phyloP scores from a whole-genome alignment of 371 early-diverging fungal species.

The Smittium mucronatum region DNA sequence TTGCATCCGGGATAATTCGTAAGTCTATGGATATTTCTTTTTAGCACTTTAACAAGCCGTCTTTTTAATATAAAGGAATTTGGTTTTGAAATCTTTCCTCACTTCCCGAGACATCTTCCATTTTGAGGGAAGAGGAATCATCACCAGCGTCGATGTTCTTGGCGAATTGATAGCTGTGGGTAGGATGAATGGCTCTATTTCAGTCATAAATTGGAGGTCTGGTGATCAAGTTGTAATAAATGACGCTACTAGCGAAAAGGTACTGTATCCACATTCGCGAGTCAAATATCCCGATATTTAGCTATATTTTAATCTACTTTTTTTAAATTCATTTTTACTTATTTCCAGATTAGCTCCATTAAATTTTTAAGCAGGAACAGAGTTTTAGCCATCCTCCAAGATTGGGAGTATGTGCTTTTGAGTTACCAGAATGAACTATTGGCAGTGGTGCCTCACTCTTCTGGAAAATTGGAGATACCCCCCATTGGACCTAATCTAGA shows the following conservation, averaged over 20 bases:
- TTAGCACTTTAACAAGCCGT: background rate
- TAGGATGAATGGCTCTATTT: conserved; percentile 9
- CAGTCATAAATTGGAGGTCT: conserved; percentile 7
- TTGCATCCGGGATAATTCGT: background rate
- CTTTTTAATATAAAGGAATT: background rate
- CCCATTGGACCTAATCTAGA: background rate
- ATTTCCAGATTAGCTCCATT: too few relatives aligned
- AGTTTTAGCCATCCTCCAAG: background rate
- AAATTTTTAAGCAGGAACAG: background rate
- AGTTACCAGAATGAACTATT: background rate
- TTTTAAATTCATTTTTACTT: background rate
- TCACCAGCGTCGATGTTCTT: background rate
- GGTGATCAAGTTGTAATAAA: background rate
- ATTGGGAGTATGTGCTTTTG: background rate
- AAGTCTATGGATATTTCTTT: background rate
- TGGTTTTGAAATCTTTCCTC: conserved; percentile 1
- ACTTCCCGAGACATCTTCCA: background rate
- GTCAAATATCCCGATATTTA: background rate
- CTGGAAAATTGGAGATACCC: background rate
- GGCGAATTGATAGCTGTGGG: conserved; percentile 9
- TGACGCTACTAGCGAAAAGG: background rate
- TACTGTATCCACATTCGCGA: background rate
- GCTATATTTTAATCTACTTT: background rate
- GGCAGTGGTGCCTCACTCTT: background rate
- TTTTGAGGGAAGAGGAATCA: background rate